phyloP scores from a whole-genome alignment of 331 rosid genomes.

The Pyracantha coccinea region DNA sequence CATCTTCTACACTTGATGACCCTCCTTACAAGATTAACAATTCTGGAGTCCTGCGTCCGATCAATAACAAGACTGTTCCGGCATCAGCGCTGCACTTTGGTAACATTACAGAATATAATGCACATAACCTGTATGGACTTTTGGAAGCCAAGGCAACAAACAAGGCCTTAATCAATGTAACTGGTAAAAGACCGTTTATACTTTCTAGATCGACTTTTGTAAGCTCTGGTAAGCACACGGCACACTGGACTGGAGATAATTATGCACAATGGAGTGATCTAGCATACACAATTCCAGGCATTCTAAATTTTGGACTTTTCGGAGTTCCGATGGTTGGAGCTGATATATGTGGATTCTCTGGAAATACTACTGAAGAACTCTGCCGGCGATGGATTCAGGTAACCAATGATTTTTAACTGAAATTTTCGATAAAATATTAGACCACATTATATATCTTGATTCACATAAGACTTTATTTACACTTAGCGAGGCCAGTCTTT shows the following conservation, averaged over 20 bases:
- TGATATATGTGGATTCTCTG: conserved; percentile 74
- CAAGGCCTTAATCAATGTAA: conserved; percentile 39
- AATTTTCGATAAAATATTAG: not conserved
- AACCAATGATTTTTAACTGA: not conserved
- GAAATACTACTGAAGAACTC: conserved; percentile 69
- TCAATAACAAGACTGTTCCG: conserved; percentile 44
- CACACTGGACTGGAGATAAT: conserved; percentile 97
- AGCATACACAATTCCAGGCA: conserved; percentile 59
- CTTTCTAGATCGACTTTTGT: conserved; percentile 80
- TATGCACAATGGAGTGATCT: conserved; percentile 79
- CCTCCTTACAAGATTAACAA: conserved; percentile 77
- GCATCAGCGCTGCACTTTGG: conserved; percentile 58
- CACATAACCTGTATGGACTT: conserved; percentile 64
- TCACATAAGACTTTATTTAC: not conserved
- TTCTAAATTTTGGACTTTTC: conserved; percentile 60
- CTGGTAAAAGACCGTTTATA: conserved; percentile 75
- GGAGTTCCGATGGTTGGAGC: conserved; percentile 94
- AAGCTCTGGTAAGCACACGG: conserved; percentile 76
- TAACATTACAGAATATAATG: conserved; percentile 60
- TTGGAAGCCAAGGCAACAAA: conserved; percentile 57
- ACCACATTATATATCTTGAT: not conserved
- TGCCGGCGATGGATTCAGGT: conserved; percentile 94
- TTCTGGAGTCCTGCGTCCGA: conserved; percentile 23
- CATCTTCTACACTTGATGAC: conserved; percentile 57
- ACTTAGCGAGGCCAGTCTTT: no score